Conservation (phyloP, 352 stramenopile genomes). For the Phytophthora sp. region DNA sequence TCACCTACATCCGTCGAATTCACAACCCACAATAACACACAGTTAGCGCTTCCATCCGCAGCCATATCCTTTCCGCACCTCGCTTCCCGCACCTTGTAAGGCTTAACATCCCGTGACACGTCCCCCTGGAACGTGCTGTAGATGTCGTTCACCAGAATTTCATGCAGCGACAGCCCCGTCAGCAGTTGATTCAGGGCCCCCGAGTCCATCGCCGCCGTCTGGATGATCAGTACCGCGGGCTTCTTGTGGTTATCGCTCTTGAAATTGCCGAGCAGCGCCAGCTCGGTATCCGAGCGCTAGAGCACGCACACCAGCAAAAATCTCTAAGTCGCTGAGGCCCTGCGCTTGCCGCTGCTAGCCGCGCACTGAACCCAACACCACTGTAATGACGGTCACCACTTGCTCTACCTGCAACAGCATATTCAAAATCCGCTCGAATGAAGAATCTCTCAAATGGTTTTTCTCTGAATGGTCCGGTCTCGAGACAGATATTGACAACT, state of each 20-base stretch:
- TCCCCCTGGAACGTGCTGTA: slow-evolving; percentile 83
- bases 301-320: slow-evolving; percentile 71
- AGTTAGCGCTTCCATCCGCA: background rate
- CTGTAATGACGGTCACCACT: slow-evolving; percentile 25
- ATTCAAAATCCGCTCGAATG: too few species aligned
- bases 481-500: background rate
- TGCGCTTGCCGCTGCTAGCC: too few species aligned
- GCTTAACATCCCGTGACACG: slow-evolving; percentile 68
- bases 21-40: background rate
- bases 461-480: background rate
- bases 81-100: slow-evolving; percentile 60
- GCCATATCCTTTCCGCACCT: background rate
- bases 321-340: slow-evolving; percentile 46
- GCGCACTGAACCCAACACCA: too few species aligned
- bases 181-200: slow-evolving; percentile 49
- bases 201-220: slow-evolving; percentile 63
- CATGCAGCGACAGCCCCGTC: slow-evolving; percentile 63
- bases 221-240: slow-evolving; percentile 67
- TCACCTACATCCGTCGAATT: slow-evolving; percentile 45
- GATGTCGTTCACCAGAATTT: slow-evolving; percentile 85
- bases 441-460: background rate
- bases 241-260: slow-evolving; percentile 62
- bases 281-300: slow-evolving; percentile 65
- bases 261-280: slow-evolving; percentile 77
- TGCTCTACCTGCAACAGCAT: slow-evolving; percentile 27